Evolutionary conservation across 306 rosid genomes (phyloP), one percentile per base, ranked within the genome.

Genomic region (Mimosa bimucronata): DNA sequence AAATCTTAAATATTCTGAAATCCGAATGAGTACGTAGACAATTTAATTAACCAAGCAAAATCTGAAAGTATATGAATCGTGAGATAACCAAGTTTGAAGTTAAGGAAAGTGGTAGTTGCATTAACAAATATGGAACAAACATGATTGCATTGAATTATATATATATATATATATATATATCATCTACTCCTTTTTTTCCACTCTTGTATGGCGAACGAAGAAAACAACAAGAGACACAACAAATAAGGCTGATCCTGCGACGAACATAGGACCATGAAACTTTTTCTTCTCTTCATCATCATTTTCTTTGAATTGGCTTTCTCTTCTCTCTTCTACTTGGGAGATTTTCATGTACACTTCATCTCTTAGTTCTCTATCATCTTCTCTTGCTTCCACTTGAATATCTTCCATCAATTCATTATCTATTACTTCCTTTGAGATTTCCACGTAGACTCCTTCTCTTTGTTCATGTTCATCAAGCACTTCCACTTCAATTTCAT

Each of bases 171-270:
- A 7, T 78, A n/a, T n/a, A n/a, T n/a, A n/a, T n/a, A n/a, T n/a
- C n/a, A n/a, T n/a, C n/a, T n/a, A n/a, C n/a, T n/a, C 80, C 73
- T 76, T 78, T 74, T 78, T 91, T 77, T 48, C 81, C 3, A 81
- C 15, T 83, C 88, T 85, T 74, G 77, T 73, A 45, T 52, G 79
- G 60, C 66, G 76, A 53, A 88, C 44, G 18, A 84, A 79, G 55
- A 87, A 42, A 71, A 84, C 77, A 42, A 82, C 79, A 9, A 88
- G 57, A 58, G 90, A 76, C 34, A 79, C 83, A 25, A 93, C 31
- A 81, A n/a, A n/a, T n/a, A 91, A 1, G n/a, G 91, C 76, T 75
- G 98, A 90, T 82, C 98, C 91, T 75, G 83, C 89, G 46, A 90
- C 25, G 53, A 79, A 72, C 66, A 83, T 75, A 41, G 94, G 88